Conservation (phyloP, 495 filamentous ascomycete species). For the Aspergillus campestris region DNA sequence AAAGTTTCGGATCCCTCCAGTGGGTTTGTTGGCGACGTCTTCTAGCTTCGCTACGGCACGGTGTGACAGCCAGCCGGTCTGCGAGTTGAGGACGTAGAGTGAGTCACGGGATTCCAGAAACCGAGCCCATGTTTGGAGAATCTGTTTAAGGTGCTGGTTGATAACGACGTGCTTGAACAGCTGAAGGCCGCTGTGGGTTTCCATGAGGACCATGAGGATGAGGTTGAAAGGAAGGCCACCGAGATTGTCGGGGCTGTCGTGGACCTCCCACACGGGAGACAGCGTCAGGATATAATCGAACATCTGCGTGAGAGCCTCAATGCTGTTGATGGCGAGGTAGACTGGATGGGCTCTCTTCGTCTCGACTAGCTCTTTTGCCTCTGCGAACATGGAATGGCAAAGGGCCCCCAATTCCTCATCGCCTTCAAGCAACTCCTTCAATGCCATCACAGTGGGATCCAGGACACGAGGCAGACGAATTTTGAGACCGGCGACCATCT, state of each 20-base stretch:
- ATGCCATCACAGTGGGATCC: no score
- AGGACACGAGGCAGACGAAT: no score
- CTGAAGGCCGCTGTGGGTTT: background rate
- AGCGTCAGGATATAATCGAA: background rate
- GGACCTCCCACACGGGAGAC: background rate
- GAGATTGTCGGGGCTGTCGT: background rate
- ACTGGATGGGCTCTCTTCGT: background rate
- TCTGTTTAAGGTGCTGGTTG: background rate
- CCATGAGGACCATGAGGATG: background rate
- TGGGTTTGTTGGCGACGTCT: background rate
- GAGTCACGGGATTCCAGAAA: background rate
- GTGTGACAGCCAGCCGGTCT: background rate
- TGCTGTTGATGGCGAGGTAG: background rate
- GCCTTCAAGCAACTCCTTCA: no score
- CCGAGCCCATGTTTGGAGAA: background rate
- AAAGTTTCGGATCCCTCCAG: background rate
- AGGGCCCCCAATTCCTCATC: no score
- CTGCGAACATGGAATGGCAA: background rate
- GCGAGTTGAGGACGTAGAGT: background rate
- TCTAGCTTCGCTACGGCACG: background rate
- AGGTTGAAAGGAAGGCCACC: background rate
- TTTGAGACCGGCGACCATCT: no score
- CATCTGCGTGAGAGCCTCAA: background rate
- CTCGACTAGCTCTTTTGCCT: background rate
- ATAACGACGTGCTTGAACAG: background rate